Conservation (phyloP, 495 filamentous ascomycete species). For the Pseudomonodictys pantanalensis region DNA sequence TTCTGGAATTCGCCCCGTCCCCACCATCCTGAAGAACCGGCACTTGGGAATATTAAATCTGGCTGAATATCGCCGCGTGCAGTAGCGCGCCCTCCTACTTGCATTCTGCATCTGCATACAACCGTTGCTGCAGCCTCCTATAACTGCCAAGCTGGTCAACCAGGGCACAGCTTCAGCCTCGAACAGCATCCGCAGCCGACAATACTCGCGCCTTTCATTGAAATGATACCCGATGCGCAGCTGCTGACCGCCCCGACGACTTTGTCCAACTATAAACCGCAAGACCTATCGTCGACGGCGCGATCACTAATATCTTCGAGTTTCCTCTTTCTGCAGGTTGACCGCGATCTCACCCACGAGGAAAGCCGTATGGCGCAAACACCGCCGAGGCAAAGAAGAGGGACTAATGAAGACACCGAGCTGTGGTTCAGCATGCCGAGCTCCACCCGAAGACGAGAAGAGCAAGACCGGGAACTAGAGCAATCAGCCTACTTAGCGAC, state of each 20-base stretch:
- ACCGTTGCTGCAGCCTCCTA: slow-evolving; percentile 8
- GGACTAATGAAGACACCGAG: slow-evolving; percentile 3
- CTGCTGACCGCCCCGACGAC: slow-evolving; percentile 24
- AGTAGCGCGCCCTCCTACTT: slow-evolving; percentile 24
- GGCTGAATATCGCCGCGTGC: slow-evolving; percentile 13
- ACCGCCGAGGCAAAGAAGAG: background rate
- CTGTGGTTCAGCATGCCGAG: slow-evolving; percentile 25
- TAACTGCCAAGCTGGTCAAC: slow-evolving; percentile 9
- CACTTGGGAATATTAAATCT: slow-evolving; percentile 23
- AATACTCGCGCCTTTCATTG: slow-evolving; percentile 1
- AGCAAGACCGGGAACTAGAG: slow-evolving; percentile 10
- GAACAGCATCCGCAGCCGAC: slow-evolving; percentile 22
- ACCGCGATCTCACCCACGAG: slow-evolving; percentile 12
- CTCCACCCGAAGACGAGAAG: background rate
- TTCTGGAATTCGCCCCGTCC: background rate
- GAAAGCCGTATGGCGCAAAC: slow-evolving; percentile 11
- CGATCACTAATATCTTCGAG: slow-evolving; percentile 16
- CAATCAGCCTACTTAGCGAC: slow-evolving; percentile 26
- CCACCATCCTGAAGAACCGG: background rate
- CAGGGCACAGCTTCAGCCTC: slow-evolving; percentile 24
- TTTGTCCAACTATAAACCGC: slow-evolving; percentile 13
- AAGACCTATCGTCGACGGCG: slow-evolving; percentile 18
- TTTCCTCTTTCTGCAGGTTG: slow-evolving; percentile 19
- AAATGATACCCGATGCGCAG: slow-evolving; percentile 22
- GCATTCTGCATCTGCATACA: slow-evolving; percentile 21